phyloP scores from a whole-genome alignment of 2,329 filamentous ascomycete genomes.

The Shiraia sp. region DNA sequence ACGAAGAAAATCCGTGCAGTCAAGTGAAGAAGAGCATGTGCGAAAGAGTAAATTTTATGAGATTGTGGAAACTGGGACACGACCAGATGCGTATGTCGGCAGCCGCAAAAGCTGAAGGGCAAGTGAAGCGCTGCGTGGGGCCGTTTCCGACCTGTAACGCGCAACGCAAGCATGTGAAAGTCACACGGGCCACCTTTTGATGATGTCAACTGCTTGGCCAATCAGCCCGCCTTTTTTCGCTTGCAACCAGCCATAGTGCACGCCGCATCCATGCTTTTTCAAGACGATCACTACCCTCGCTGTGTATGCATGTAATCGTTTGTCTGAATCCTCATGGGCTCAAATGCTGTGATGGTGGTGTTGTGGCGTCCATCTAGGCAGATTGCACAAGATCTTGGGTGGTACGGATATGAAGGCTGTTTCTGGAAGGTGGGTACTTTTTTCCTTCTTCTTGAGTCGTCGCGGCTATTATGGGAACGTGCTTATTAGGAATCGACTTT shows the following conservation, averaged over 20 bases:
- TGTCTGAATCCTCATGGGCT: no score
- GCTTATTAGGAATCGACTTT: no score
- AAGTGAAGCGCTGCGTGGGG: conserved; percentile 21
- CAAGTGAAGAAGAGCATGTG: neutral
- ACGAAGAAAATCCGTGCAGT: no score
- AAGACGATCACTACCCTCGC: no score
- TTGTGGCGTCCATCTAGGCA: no score
- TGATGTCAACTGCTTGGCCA: neutral
- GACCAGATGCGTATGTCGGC: conserved; percentile 1
- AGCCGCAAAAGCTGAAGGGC: conserved; percentile 10
- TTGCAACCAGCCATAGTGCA: no score
- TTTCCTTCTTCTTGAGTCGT: no score
- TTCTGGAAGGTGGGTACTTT: conserved; percentile 8
- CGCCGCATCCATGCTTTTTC: no score
- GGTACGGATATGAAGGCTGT: neutral
- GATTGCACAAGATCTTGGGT: neutral
- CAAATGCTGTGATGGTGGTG: no score
- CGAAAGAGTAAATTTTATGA: neutral
- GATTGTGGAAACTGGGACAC: neutral
- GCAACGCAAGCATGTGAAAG: conserved; percentile 16
- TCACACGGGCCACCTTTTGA: conserved; percentile 5
- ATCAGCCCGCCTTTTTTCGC: no score
- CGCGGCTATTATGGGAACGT: conserved; percentile 6
- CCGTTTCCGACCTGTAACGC: conserved; percentile 5
- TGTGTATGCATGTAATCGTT: no score